Conservation (phyloP, 192 early-diverging fungal species). For the Backusella mclennaniae region DNA sequence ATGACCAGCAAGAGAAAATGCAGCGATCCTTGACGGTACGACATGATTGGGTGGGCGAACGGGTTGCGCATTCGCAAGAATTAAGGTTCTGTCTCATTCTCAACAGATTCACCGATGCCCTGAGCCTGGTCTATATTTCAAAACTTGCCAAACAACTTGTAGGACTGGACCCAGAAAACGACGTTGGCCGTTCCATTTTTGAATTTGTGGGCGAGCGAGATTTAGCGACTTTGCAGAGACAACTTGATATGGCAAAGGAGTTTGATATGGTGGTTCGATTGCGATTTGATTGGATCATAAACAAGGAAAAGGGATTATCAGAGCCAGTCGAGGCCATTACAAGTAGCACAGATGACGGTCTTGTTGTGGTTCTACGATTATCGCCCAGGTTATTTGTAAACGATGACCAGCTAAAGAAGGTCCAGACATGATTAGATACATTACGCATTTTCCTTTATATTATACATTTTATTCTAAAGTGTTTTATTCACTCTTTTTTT, state of each 20-base stretch:
- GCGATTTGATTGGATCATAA: slow-evolving; percentile 26
- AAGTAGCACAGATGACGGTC: slow-evolving; percentile 14
- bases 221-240: background rate
- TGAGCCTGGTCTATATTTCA: slow-evolving; percentile 8
- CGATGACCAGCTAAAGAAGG: background rate
- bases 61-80: background rate
- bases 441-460: background rate
- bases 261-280: slow-evolving; percentile 9
- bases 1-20: background rate
- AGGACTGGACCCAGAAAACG: background rate
- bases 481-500: no score
- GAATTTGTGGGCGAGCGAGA: slow-evolving; percentile 9
- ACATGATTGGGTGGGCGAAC: background rate
- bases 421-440: background rate
- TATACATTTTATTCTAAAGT: background rate
- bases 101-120: slow-evolving; percentile 13
- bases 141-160: background rate
- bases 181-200: slow-evolving; percentile 9
- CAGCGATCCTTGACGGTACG: background rate
- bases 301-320: background rate
- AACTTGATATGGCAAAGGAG: slow-evolving; percentile 13
- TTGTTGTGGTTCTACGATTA: slow-evolving; percentile 24
- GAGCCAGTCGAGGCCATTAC: slow-evolving; percentile 17
- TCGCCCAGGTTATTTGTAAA: background rate
- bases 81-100: slow-evolving; percentile 22